Base-by-base conservation (phyloP, 2,329 filamentous ascomycete species). In the Periglandula ipomoeae region DNA sequence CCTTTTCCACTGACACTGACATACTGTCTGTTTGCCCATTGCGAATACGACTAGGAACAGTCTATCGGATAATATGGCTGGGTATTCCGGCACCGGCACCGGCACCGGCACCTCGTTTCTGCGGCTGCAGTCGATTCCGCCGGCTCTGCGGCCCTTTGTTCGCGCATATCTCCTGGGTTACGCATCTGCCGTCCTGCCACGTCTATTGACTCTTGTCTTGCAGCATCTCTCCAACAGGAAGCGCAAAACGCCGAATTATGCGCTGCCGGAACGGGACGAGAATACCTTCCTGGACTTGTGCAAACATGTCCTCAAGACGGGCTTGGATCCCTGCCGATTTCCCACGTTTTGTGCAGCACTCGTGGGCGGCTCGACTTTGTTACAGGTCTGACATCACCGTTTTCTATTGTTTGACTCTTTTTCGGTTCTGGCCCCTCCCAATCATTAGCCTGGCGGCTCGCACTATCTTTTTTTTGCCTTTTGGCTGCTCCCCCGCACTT, bases 141-240 rank as follows among this genome's bases (percentile, higher is more conserved):
- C 73, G 11, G 52, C 71, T 37, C 63, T 83, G 27, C 72, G 75
- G 46, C 80, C 81, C 15, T 62, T 81, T 22, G 57, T 81, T 47
- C 73, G 78, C 50, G 80, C 81, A 42, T 84, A 81, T 61, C 58
- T 79, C 13, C 58, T 83, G 30, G 80, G 79, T 26, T 84, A 82
- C 65, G 73, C 73, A 17, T 82, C 78, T 46, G 70, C 73, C 30
- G 77, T 82, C 7, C 72, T 69, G 24, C 80, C 80, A 11, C 70
- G 78, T 51, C 62, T 83, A 20, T 58, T 81, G 53, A 75, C 74
- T 2, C 62, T 82, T 50, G 54, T 81, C 26, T 59, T 81, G 47
- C 71, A 76, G 53, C 69, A 74, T 57, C 58, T 75, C 52, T 68
- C 67, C 50, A 68, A 63, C 53, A 64, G 61, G 46, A 65, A 61